Conservation (phyloP, 2,329 filamentous ascomycete species). For the Domatiomyces catenatus region DNA sequence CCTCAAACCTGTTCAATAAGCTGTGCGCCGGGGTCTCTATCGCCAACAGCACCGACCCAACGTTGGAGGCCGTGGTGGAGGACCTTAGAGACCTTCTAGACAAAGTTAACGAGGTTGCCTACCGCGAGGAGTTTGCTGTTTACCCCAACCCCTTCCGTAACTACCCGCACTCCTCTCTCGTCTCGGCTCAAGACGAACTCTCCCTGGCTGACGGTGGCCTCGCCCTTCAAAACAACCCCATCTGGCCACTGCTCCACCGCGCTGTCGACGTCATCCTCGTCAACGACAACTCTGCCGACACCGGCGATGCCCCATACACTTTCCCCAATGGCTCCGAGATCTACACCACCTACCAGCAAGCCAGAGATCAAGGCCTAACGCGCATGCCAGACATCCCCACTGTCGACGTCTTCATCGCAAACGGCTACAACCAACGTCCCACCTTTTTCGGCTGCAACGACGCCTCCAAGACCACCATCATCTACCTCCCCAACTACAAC, state of each 20-base stretch:
- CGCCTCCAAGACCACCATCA: slow-evolving; percentile 19
- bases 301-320: slow-evolving; percentile 31
- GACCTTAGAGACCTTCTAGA: slow-evolving; percentile 19
- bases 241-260: slow-evolving; percentile 39
- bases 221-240: slow-evolving; percentile 37
- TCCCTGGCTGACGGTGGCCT: slow-evolving; percentile 37
- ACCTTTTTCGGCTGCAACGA: slow-evolving; percentile 49
- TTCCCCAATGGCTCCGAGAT: slow-evolving; percentile 49
- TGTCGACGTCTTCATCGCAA: slow-evolving; percentile 40
- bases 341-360: slow-evolving; percentile 42
- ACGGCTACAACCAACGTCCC: slow-evolving; percentile 44
- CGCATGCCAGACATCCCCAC: slow-evolving; percentile 46
- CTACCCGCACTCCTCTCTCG: slow-evolving; percentile 30
- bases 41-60: slow-evolving; percentile 12
- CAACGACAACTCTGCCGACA: slow-evolving; percentile 50
- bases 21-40: slow-evolving; percentile 18
- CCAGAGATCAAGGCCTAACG: slow-evolving; percentile 32
- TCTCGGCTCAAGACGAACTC: slow-evolving; percentile 25
- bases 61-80: slow-evolving; percentile 16
- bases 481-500: slow-evolving; percentile 30
- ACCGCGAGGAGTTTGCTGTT: slow-evolving; percentile 30
- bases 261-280: slow-evolving; percentile 49
- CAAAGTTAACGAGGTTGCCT: slow-evolving; percentile 18
- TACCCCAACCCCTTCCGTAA: slow-evolving; percentile 49
- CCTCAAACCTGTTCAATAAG: slow-evolving; percentile 28